A percentile compares a stretch with the other conserved stretches of the same genome.
Evolutionary conservation across 345 rosid genomes (phyloP).

Genomic region (Hibiscus mutabilis): DNA sequence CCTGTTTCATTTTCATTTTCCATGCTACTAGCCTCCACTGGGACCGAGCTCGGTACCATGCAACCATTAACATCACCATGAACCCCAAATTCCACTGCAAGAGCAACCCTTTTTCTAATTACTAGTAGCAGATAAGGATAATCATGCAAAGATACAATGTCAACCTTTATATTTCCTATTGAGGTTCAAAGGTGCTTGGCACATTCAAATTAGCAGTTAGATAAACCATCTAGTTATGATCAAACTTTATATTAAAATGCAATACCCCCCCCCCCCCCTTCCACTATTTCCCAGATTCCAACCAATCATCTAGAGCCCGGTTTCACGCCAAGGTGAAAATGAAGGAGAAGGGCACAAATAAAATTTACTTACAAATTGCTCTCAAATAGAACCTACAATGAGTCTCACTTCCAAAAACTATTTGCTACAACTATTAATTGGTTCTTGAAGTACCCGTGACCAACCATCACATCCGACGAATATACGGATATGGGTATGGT

Average conservation of each 20-base stretch:
- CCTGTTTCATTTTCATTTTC: conserved; percentile 43
- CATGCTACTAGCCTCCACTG: conserved; percentile 29
- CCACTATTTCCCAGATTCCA: not conserved
- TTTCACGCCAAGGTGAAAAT: not conserved
- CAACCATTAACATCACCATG: conserved; percentile 49
- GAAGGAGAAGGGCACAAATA: not conserved
- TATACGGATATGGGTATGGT: not conserved
- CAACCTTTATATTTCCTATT: not conserved
- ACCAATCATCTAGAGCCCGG: not conserved
- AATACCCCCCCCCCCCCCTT: not conserved
- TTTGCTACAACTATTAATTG: not conserved
- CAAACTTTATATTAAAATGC: not conserved
- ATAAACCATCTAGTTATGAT: not conserved
- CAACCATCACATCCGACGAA: not conserved
- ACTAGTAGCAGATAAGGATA: not conserved
- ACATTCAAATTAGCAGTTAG: not conserved
- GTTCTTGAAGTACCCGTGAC: not conserved
- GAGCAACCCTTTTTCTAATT: not conserved
- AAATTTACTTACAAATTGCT: not conserved
- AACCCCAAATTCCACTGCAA: conserved; percentile 76
- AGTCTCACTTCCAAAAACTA: not conserved
- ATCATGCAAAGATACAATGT: not conserved
- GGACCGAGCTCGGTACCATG: conserved; percentile 35
- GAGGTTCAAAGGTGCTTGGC: not conserved
- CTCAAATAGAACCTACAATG: not conserved